A percentile compares a stretch with the other conserved stretches of the same genome.
phyloP scores from a whole-genome alignment of 306 rosid species.

The Cucurbita ficifolia region DNA sequence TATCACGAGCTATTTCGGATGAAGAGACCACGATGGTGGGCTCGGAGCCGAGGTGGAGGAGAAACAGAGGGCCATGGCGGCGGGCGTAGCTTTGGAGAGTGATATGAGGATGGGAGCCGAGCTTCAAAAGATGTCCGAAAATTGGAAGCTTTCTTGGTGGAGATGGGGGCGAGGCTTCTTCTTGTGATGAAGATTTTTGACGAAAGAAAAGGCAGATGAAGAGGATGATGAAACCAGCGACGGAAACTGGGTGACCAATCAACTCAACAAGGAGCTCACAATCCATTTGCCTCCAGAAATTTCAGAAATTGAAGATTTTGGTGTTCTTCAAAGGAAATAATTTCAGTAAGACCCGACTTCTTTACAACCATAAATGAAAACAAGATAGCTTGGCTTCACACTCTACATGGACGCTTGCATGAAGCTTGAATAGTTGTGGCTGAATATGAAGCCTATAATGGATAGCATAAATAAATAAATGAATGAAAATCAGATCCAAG shows the following conservation, averaged over 20 bases:
- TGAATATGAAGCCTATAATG: no score
- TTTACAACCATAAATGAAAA: no score
- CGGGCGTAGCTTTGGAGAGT: constrained; percentile 8
- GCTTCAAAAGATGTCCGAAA: constrained; percentile 19
- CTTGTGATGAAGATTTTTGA: not conserved
- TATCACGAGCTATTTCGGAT: constrained; percentile 10
- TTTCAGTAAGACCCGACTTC: no score
- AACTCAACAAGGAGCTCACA: no score
- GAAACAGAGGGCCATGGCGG: constrained; percentile 15
- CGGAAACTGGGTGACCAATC: not conserved
- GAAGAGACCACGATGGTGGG: constrained; percentile 17
- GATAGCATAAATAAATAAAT: no score
- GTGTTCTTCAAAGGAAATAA: no score
- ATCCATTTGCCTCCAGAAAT: no score
- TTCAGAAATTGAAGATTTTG: no score
- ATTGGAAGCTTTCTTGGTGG: constrained; percentile 11
- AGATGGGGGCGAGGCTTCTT: constrained; percentile 10
- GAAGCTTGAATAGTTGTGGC: no score
- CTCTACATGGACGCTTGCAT: no score
- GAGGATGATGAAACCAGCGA: constrained; percentile 15
- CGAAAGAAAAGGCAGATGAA: not conserved
- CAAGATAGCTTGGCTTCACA: no score
- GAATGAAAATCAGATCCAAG: no score
- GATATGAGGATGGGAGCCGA: constrained; percentile 12
- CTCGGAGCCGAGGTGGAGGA: constrained; percentile 12